These are phyloP conservation scores for Phytopythium cucurbitacearum DNA, from an alignment of 352 stramenopile genomes.

Conservation along the genomic window DNA sequence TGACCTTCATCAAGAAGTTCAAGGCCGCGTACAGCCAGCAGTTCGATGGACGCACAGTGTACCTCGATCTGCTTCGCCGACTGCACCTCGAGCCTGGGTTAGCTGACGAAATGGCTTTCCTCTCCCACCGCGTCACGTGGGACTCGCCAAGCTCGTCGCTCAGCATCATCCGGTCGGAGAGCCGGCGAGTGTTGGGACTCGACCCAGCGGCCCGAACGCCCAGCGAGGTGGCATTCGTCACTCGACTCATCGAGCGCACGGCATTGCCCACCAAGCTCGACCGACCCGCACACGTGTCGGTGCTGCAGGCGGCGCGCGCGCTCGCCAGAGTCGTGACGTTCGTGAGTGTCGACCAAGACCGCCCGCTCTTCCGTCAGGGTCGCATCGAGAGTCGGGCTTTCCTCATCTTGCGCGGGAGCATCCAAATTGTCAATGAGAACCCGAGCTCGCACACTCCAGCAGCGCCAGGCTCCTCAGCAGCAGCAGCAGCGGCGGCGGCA, in stretches of 20 bases:
- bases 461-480: too few species aligned
- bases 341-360: constrained; percentile 41
- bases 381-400: constrained; percentile 76
- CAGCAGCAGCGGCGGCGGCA: constrained; percentile 8
- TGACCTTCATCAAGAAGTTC: constrained; percentile 76
- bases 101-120: constrained; percentile 47
- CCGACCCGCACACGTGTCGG: constrained; percentile 36
- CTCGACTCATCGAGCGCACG: constrained; percentile 52
- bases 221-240: constrained; percentile 50
- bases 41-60: constrained; percentile 71
- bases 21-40: constrained; percentile 74
- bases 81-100: constrained; percentile 55
- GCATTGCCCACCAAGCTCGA: constrained; percentile 69
- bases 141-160: constrained; percentile 51
- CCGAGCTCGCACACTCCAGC: constrained; percentile 1
- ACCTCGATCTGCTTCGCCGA: constrained; percentile 61
- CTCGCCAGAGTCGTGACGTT: constrained; percentile 54
- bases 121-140: constrained; percentile 48
- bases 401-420: constrained; percentile 66
- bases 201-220: constrained; percentile 24
- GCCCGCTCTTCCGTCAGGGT: constrained; percentile 62
- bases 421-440: constrained; percentile 81
- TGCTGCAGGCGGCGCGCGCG: constrained; percentile 43
- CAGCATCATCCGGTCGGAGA: constrained; percentile 64
- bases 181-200: constrained; percentile 49